Percentiles rank a stretch among this genome's conserved stretches.
These are phyloP conservation scores for Haplosporangium sp. DNA, from an alignment of 371 early-diverging fungal genomes.

Conservation along the genomic window DNA sequence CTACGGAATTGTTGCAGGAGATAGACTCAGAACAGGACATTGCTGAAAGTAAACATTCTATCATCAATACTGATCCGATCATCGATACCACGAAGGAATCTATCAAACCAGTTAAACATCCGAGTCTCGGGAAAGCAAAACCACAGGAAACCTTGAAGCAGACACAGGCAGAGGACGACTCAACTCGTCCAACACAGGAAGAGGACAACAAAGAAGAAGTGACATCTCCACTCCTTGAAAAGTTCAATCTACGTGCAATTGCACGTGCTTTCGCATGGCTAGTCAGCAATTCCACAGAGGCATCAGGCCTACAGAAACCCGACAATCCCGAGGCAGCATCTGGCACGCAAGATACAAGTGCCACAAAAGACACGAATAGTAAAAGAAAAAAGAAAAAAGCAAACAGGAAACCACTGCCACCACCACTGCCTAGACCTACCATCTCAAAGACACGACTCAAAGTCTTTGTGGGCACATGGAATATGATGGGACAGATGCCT, in stretches of 20 bases:
- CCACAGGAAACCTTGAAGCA: background rate
- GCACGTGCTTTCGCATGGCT: constrained; percentile 32
- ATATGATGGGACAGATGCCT: constrained; percentile 77
- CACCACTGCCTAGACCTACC: constrained; percentile 29
- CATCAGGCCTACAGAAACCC: background rate
- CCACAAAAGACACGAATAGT: background rate
- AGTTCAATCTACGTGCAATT: constrained; percentile 3
- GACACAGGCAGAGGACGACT: background rate
- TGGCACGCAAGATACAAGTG: background rate
- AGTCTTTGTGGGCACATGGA: constrained; percentile 82
- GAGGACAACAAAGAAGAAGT: background rate
- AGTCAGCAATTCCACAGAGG: constrained; percentile 1
- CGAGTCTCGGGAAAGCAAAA: background rate
- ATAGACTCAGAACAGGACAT: background rate
- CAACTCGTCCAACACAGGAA: background rate
- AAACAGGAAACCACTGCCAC: background rate
- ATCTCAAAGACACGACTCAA: constrained; percentile 58
- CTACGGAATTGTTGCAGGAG: background rate
- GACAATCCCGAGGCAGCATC: background rate
- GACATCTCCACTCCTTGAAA: background rate
- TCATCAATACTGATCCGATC: background rate
- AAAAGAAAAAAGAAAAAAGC: background rate
- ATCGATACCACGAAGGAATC: background rate
- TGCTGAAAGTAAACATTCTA: background rate
- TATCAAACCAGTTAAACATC: background rate